Percentiles rank a stretch among this genome's conserved stretches.
Evolutionary conservation across 164 flowering plant genomes (phyloP).

Genomic region (Berberis thunbergii): DNA sequence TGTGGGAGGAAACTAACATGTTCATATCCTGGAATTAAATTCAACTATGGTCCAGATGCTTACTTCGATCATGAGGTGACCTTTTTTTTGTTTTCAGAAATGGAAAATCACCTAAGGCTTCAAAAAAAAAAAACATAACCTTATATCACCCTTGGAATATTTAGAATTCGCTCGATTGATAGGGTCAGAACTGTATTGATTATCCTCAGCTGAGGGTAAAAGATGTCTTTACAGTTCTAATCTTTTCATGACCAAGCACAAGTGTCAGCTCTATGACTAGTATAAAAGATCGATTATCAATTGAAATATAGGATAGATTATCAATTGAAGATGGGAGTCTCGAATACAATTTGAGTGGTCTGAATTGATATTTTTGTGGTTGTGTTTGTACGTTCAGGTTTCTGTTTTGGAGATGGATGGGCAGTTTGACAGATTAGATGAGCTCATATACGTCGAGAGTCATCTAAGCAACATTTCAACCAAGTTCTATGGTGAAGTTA

Average conservation of each 20-base stretch:
- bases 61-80: constrained; percentile 81
- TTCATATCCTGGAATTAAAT: constrained; percentile 97
- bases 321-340: background rate
- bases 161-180: too few relatives aligned
- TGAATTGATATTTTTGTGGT: background rate
- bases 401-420: constrained; percentile 97
- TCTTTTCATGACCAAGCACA: too few relatives aligned
- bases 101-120: too few relatives aligned
- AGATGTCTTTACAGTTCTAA: too few relatives aligned
- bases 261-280: too few relatives aligned
- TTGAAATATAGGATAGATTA: too few relatives aligned
- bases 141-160: too few relatives aligned
- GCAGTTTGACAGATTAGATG: constrained; percentile 91
- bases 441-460: constrained; percentile 88
- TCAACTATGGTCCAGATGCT: constrained; percentile 75
- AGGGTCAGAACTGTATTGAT: too few relatives aligned
- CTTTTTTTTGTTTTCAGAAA: background rate
- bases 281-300: too few relatives aligned
- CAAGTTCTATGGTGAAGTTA: constrained; percentile 91
- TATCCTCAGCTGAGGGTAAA: too few relatives aligned
- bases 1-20: constrained; percentile 96
- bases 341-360: background rate
- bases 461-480: constrained; percentile 86
- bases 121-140: too few relatives aligned
- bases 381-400: constrained; percentile 33